Conservation (phyloP, 73 alveolate genomes). For the Paramecium octaurelia region DNA sequence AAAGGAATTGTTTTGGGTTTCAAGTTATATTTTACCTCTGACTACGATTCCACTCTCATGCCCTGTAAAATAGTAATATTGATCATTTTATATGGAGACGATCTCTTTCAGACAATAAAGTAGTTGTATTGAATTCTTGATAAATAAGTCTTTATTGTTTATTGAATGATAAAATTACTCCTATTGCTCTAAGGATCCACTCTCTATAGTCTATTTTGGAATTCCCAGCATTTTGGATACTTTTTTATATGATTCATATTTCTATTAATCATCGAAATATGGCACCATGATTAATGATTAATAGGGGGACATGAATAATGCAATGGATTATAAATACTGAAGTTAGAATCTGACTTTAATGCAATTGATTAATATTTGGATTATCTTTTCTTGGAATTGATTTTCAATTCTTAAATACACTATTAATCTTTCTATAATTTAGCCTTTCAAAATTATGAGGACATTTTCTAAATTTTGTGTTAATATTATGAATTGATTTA, state of each 20-base stretch:
- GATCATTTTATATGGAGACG: neutral
- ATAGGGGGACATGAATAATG: constrained; percentile 14
- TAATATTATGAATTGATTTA: neutral
- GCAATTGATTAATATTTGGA: neutral
- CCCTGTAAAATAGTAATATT: constrained; percentile 4
- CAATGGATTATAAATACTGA: neutral
- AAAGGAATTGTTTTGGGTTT: neutral
- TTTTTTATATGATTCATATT: neutral
- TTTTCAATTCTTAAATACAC: constrained; percentile 12
- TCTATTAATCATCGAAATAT: neutral
- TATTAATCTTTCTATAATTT: neutral
- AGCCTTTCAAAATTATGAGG: neutral
- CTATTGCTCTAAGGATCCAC: neutral
- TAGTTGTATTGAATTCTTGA: neutral
- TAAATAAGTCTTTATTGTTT: neutral
- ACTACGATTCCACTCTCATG: neutral
- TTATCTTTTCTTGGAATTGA: neutral
- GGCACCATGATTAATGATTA: neutral
- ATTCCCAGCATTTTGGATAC: neutral
- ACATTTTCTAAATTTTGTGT: constrained; percentile 18
- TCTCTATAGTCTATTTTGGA: neutral
- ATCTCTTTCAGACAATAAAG: neutral
- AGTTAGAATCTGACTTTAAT: neutral
- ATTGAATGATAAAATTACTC: neutral
- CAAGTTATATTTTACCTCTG: neutral